Base-by-base conservation (phyloP, 805 yeast species). In the Hemisphaericaspora nanyangensis region DNA sequence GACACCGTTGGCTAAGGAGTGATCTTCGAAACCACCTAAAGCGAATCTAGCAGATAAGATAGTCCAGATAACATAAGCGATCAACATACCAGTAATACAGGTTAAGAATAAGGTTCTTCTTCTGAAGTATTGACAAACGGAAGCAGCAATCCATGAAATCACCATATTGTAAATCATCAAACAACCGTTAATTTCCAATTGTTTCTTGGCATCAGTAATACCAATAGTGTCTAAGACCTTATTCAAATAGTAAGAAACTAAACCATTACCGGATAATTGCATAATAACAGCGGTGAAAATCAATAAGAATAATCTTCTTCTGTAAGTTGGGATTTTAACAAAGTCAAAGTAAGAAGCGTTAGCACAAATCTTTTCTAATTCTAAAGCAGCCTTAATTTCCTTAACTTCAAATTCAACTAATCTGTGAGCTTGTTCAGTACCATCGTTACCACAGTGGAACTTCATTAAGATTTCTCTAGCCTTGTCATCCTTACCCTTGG, bases 161-260 rank as follows among this genome's bases (percentile, higher is more conserved):
- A 56, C 61, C 47, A 68, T 66, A 60, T 74, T 73, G 55, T 63
- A 74, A 42, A 71, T 56, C 68, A 65, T 69, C 45, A 75, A 64
- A 43, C 72, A 69, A 40, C 76, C 80, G 52, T 77, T 76, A 52
- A 76, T 67, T 36, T 70, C 53, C 39, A 76, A 64, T 55, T 76
- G 77, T 39, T 59, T 55, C 35, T 56, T 56, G 18, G 65, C 58
- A n/a, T 61, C 63, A 34, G 74, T 72, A 49, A 77, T 72, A 42
- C 82, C 81, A 52, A 77, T 74, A 18, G 77, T 68, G 42, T 58
- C 51, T 46, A 77, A 64, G 11, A 78, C 82, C 48, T 67, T 63
- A 42, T 65, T 60, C 45, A 76, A 58, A 54, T 75, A 75, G 63
- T 73, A 75, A 4, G 77, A 68, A 19, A 74, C 74, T 43, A 75